Base-by-base conservation (phyloP, 306 rosid genomes). In the Prunus dulcis region DNA sequence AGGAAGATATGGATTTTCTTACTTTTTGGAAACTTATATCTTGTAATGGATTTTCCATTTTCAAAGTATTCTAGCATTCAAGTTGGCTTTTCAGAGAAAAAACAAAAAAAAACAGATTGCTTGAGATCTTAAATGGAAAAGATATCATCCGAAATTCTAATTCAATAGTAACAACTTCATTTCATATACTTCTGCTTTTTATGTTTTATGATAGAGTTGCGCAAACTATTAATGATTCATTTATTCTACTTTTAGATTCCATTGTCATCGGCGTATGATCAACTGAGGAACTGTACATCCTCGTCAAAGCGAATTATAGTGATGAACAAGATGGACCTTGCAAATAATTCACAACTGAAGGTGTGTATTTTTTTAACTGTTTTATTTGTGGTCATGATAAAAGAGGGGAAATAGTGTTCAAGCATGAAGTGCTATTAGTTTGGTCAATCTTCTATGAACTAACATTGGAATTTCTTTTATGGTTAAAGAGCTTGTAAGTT, bases 251-350 rank as follows among this genome's bases (percentile, higher is more conserved):
- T 53, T 81, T 25, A 93, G 98, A 87, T 93, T 90, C 98, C 96
- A 0, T 51, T 81, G 55, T 87, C 97, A 12, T 93, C 97, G 0
- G 86, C 80, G 67, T 88, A 67, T 41, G 72, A 91, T 56, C 69
- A 75, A 32, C 71, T 91, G 78, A 75, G 53, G 76, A 78, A 84
- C 64, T 62, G 34, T 66, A 20, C 62, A 18, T 28, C 78, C 56
- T 79, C 83, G 18, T 46, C 64, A 0, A 88, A 79, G 66, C 82
- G 75, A 28, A 90, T 91, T 38, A 67, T 90, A 55, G 89, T 83
- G 61, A 78, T 91, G 80, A 93, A 93, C 86, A 91, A 91, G 86
- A 61, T 69, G 75, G 98, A 93, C 78, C 97, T 93, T n/a, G 96
- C 94, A n/a, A 85, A 84, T 65, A 74, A 28, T 28, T 84, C 89